phyloP scores from a whole-genome alignment of 2,329 filamentous ascomycete genomes.

The Colletotrichum salicis region DNA sequence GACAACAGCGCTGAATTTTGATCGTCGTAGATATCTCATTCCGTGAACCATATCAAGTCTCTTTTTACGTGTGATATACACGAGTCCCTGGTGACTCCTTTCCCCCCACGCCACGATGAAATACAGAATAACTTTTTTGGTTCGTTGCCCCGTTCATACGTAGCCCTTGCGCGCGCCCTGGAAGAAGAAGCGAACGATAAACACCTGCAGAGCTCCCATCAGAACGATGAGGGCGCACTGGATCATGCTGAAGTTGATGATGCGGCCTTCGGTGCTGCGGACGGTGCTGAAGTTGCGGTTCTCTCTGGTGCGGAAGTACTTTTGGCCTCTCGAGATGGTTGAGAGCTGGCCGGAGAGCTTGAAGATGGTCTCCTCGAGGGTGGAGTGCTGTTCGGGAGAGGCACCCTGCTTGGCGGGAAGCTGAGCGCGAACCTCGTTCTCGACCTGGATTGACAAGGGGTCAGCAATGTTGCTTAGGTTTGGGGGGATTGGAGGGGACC shows the following conservation, averaged over 20 bases:
- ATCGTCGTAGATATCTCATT: slow-evolving; percentile 32
- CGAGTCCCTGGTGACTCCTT: slow-evolving; percentile 28
- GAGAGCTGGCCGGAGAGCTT: slow-evolving; percentile 94
- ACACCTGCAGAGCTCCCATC: slow-evolving; percentile 97
- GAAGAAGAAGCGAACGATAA: slow-evolving; percentile 98
- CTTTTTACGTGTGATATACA: slow-evolving; percentile 34
- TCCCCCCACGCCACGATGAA: slow-evolving; percentile 23
- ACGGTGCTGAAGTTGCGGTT: slow-evolving; percentile 99
- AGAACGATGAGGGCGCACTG: slow-evolving; percentile 91
- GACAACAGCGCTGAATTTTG: slow-evolving; percentile 19
- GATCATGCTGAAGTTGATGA: slow-evolving; percentile 97
- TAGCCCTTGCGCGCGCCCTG: slow-evolving; percentile 79
- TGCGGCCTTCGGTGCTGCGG: slow-evolving; percentile 91
- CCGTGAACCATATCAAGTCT: slow-evolving; percentile 32
- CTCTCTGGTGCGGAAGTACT: slow-evolving; percentile 98
- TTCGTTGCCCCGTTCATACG: slow-evolving; percentile 58
- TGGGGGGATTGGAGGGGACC: slow-evolving; percentile 31
- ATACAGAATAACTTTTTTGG: slow-evolving; percentile 24
- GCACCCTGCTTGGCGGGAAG: slow-evolving; percentile 91
- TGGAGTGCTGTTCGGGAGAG: slow-evolving; percentile 86
- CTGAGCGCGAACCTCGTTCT: slow-evolving; percentile 85
- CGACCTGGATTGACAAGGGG: slow-evolving; percentile 68
- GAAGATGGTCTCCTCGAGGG: slow-evolving; percentile 92
- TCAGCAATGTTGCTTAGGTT: slow-evolving; percentile 32
- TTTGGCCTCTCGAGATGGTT: slow-evolving; percentile 95